Evolutionary conservation across 2,329 filamentous ascomycete species (phyloP).

Genomic region (Pyrenophora teres): DNA sequence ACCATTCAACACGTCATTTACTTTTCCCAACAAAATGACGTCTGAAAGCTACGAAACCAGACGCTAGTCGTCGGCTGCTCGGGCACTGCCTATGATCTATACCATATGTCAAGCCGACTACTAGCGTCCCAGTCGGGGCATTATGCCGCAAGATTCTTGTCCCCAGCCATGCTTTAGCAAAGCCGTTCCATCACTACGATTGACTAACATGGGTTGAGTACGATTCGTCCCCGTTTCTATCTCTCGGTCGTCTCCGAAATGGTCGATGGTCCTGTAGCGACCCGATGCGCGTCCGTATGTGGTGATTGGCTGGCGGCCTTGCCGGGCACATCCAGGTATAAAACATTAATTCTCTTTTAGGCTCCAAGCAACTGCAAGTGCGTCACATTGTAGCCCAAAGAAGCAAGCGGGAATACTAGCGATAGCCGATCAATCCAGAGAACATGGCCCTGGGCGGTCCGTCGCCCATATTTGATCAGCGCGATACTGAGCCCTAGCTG

Average conservation of each 20-base stretch:
- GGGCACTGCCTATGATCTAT: no score
- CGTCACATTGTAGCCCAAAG: slow-evolving; percentile 3
- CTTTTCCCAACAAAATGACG: no score
- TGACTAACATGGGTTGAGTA: no score
- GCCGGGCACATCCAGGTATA: not conserved
- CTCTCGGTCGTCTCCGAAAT: not conserved
- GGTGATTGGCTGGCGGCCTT: not conserved
- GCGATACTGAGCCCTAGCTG: slow-evolving; percentile 2
- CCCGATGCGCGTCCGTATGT: not conserved
- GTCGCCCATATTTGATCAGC: slow-evolving; percentile 12
- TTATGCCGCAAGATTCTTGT: no score
- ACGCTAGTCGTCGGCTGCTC: no score
- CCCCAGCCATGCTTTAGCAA: no score
- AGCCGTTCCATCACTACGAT: no score
- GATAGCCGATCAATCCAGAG: not conserved
- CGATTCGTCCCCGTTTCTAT: not conserved
- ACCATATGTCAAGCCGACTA: no score
- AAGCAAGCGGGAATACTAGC: slow-evolving; percentile 4
- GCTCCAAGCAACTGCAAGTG: not conserved
- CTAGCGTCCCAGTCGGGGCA: no score
- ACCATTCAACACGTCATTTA: no score
- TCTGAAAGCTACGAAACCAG: no score
- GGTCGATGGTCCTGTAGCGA: not conserved
- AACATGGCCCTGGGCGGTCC: not conserved
- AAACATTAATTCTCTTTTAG: not conserved